Evolutionary conservation across 768 basidiomycete species (phyloP).

Genomic region (Boletus coccyginus): DNA sequence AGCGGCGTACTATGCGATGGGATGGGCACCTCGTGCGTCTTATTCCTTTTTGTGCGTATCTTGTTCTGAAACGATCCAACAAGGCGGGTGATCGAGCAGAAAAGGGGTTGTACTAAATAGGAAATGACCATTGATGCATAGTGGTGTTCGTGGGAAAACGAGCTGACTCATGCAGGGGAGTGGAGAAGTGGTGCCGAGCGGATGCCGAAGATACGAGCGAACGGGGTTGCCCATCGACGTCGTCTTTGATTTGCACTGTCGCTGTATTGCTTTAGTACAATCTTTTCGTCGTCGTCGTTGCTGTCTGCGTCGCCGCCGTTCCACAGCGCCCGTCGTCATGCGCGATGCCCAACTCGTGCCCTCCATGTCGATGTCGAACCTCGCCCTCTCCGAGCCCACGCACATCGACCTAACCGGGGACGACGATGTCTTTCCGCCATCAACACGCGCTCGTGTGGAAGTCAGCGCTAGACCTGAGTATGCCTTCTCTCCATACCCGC

Average conservation of each 20-base stretch:
- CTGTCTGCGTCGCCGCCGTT: neutral
- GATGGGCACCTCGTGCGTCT: constrained; percentile 55
- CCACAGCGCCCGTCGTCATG: constrained; percentile 16
- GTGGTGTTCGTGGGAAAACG: constrained; percentile 15
- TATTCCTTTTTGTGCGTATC: neutral
- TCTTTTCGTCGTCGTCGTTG: neutral
- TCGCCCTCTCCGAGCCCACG: constrained; percentile 42
- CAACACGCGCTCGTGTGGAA: constrained; percentile 32
- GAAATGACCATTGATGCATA: constrained; percentile 10
- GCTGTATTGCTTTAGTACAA: neutral
- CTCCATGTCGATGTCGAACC: constrained; percentile 35
- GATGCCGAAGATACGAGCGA: constrained; percentile 27
- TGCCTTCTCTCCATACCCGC: constrained; percentile 22
- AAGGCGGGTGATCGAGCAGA: constrained; percentile 18
- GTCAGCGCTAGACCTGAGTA: constrained; percentile 42
- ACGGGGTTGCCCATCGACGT: constrained; percentile 14
- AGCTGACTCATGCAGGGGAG: constrained; percentile 23
- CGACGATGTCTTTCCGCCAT: constrained; percentile 48
- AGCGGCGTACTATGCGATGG: constrained; percentile 70
- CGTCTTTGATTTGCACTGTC: constrained; percentile 9
- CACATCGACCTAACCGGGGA: constrained; percentile 73
- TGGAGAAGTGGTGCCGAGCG: constrained; percentile 15
- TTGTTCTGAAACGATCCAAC: neutral
- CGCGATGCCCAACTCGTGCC: constrained; percentile 27
- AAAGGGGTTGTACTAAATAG: constrained; percentile 17